A percentile compares a stretch with the other conserved stretches of the same genome.
These are phyloP conservation scores for Zelopaecilomyces penicillatus DNA, from an alignment of 2,329 filamentous ascomycete species.

Conservation along the genomic window DNA sequence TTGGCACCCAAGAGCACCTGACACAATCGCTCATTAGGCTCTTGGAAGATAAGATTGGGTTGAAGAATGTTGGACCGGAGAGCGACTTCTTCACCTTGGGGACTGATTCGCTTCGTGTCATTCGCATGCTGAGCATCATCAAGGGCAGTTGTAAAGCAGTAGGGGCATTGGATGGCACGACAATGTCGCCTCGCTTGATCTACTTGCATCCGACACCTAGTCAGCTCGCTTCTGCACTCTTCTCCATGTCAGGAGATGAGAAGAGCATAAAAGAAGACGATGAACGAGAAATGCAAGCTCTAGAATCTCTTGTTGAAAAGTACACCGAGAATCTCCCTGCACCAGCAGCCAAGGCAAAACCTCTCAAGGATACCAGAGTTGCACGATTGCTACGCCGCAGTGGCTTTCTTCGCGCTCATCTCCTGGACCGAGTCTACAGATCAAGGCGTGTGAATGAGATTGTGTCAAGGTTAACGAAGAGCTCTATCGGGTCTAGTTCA, in stretches of 20 bases:
- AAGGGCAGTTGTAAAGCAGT: conserved; percentile 11
- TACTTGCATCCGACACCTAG: conserved; percentile 22
- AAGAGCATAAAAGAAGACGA: no score
- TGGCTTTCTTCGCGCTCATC: no score
- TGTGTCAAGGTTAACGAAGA: no score
- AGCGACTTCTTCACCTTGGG: conserved; percentile 30
- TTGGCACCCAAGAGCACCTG: conserved; percentile 14
- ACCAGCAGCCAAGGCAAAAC: not conserved
- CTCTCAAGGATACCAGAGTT: no score
- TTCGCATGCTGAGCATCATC: conserved; percentile 14
- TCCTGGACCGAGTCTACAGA: no score
- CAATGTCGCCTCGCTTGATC: conserved; percentile 16
- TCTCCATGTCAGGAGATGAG: conserved; percentile 1
- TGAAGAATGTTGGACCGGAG: conserved; percentile 13
- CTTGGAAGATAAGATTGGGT: conserved; percentile 9
- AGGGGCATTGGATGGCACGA: conserved; percentile 9
- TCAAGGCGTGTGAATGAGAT: no score
- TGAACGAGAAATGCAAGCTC: conserved; percentile 1
- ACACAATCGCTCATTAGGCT: conserved; percentile 16
- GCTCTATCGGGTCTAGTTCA: no score
- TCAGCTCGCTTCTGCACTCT: conserved; percentile 15
- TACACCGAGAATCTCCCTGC: conserved; percentile 20
- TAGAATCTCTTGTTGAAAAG: conserved; percentile 15
- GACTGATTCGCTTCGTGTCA: conserved; percentile 32
- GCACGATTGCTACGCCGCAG: no score